These are phyloP conservation scores for Yamadazyma phyllophila DNA, from an alignment of 805 yeast genomes.

Conservation along the genomic window DNA sequence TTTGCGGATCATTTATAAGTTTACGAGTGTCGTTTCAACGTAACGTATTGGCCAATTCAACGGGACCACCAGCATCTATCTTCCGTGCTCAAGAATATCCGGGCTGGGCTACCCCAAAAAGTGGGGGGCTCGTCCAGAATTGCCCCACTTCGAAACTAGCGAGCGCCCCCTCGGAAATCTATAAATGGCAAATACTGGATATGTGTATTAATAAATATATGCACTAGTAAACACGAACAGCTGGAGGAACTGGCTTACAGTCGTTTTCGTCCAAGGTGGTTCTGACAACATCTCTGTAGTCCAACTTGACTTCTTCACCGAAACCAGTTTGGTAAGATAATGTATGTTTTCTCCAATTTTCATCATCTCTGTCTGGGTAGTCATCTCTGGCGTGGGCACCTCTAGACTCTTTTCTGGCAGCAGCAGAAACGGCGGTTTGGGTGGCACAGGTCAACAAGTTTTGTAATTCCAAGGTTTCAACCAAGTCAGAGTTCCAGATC, in stretches of 20 bases:
- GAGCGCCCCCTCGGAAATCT: neutral
- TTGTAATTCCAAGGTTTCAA: conserved; percentile 93
- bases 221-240: conserved; percentile 83
- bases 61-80: too few species aligned
- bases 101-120: neutral
- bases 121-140: neutral
- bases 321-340: conserved; percentile 80
- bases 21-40: neutral
- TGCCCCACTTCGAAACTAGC: neutral
- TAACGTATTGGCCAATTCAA: neutral
- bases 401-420: conserved; percentile 94
- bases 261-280: conserved; percentile 87
- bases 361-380: conserved; percentile 93
- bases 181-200: neutral
- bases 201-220: conserved; percentile 8
- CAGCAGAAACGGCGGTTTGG: conserved; percentile 93
- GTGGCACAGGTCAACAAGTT: conserved; percentile 95
- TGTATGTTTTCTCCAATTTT: conserved; percentile 96
- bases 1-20: too few species aligned
- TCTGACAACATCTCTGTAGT: conserved; percentile 81
- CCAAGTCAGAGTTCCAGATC: conserved; percentile 98
- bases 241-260: conserved; percentile 96
- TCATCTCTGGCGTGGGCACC: conserved; percentile 99
- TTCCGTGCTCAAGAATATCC: neutral
- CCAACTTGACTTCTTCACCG: conserved; percentile 71